Percentiles rank a stretch among this genome's conserved stretches.
phyloP scores from a whole-genome alignment of 345 rosid species.

The Eucalyptus polyanthemos region DNA sequence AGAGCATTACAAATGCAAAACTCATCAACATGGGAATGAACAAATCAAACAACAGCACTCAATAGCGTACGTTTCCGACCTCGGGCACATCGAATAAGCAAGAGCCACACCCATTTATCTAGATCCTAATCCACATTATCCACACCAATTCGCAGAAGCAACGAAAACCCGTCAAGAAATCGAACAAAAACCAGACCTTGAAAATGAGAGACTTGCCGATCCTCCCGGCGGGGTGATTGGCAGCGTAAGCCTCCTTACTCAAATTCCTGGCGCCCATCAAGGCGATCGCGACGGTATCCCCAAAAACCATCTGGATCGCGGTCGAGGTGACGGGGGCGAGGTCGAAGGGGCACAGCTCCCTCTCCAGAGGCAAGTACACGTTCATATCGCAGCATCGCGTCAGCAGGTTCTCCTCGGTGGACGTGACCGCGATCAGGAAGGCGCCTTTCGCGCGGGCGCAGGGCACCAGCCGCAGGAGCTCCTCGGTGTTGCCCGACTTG shows the following conservation, averaged over 20 bases:
- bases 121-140: not conserved
- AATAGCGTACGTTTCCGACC: not conserved
- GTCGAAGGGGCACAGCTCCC: conserved; percentile 91
- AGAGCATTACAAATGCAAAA: not conserved
- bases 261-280: conserved; percentile 86
- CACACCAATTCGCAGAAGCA: not conserved
- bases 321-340: conserved; percentile 96
- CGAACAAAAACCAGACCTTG: conserved; percentile 33
- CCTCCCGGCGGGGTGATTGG: conserved; percentile 95
- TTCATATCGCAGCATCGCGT: conserved; percentile 60
- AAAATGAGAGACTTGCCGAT: conserved; percentile 89
- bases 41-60: not conserved
- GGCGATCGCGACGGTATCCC: conserved; percentile 95
- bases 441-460: conserved; percentile 79
- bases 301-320: conserved; percentile 97
- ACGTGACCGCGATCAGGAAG: conserved; percentile 65
- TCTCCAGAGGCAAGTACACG: conserved; percentile 75
- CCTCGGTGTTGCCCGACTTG: conserved; percentile 85
- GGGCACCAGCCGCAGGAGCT: conserved; percentile 81
- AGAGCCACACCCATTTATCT: not conserved
- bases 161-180: not conserved
- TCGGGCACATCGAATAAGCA: not conserved
- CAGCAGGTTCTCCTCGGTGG: conserved; percentile 60
- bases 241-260: conserved; percentile 71
- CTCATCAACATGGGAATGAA: not conserved